Evolutionary conservation across 768 basidiomycete species (phyloP).

Genomic region (Ramaria sp.): DNA sequence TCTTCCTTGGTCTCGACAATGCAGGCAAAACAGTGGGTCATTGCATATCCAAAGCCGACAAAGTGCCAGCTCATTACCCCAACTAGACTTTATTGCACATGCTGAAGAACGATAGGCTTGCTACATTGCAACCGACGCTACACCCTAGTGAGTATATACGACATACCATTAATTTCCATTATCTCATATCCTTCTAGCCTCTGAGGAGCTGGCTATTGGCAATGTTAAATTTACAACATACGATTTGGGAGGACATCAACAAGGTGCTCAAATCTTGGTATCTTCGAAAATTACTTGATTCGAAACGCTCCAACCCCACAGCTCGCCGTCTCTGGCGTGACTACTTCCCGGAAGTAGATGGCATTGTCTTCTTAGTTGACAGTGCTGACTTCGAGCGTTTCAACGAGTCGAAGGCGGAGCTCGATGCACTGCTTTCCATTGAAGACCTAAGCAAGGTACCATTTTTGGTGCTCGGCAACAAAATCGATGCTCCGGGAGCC

Average conservation of each 20-base stretch:
- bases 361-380: slow-evolving; percentile 97
- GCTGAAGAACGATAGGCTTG: slow-evolving; percentile 98
- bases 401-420: slow-evolving; percentile 91
- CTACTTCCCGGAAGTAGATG: slow-evolving; percentile 99
- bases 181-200: slow-evolving; percentile 44
- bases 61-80: background rate
- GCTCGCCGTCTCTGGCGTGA: slow-evolving; percentile 99
- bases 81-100: slow-evolving; percentile 88
- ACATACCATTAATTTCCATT: background rate
- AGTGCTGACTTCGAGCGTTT: slow-evolving; percentile 96
- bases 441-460: slow-evolving; percentile 94
- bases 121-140: slow-evolving; percentile 94
- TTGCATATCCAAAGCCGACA: background rate
- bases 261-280: slow-evolving; percentile 43
- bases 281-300: background rate
- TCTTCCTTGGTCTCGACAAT: slow-evolving; percentile 98
- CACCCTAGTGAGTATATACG: slow-evolving; percentile 70
- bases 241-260: slow-evolving; percentile 95
- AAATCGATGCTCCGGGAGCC: slow-evolving; percentile 97
- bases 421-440: slow-evolving; percentile 90
- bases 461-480: slow-evolving; percentile 97
- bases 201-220: slow-evolving; percentile 97
- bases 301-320: slow-evolving; percentile 14
- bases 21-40: slow-evolving; percentile 90
- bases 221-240: slow-evolving; percentile 99